Base-by-base conservation (phyloP, 441 rosid species). In the Gossypium schwendimanii region DNA sequence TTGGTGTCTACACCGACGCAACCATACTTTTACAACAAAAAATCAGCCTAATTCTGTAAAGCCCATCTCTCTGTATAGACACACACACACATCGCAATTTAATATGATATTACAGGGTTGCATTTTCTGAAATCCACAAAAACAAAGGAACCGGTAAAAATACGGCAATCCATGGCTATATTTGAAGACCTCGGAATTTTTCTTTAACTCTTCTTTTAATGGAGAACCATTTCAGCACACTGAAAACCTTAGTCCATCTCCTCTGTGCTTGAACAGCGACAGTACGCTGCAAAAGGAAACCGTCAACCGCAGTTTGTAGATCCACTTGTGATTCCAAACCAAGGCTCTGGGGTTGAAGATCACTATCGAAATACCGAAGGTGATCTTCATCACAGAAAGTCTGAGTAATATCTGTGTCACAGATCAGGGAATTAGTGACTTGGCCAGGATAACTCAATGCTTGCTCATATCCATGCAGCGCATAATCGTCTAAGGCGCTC, bases 191-290 rank as follows among this genome's bases (percentile, higher is more conserved):
- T 41, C 26, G 61, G 17, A 57, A 17, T 77, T 74, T 77, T 85
- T 79, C 73, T 89, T 45, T 84, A 73, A 87, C 92, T 49, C 59
- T 79, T 79, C 78, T 92, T 77, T 87, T 84, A 50, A 91, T 75
- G 20, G 86, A 81, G 67, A 94, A 83, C 95, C 94, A 92, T 80
- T 89, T 91, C 69, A 91, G 81, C 71, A 94, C 93, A 41, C 89
- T 89, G 76, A 81, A 89, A 58, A 94, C 78, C 86, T 85, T 94
- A 47, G 87, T 86, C 98, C 98, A 94, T 82, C 97, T 86, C 82
- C 75, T 91, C 73, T 89, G 90, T 44, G 93, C 95, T 78, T 83
- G 85, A 58, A 52, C 83, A 17, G 84, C 24, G 15, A 81, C 59
- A 1, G 82, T 55, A n/a, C 78, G 85, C 52, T 81, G 64, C 80